Base-by-base conservation (phyloP, 1,284 basidiomycete genomes). In the Ceratobasidium sp. region DNA sequence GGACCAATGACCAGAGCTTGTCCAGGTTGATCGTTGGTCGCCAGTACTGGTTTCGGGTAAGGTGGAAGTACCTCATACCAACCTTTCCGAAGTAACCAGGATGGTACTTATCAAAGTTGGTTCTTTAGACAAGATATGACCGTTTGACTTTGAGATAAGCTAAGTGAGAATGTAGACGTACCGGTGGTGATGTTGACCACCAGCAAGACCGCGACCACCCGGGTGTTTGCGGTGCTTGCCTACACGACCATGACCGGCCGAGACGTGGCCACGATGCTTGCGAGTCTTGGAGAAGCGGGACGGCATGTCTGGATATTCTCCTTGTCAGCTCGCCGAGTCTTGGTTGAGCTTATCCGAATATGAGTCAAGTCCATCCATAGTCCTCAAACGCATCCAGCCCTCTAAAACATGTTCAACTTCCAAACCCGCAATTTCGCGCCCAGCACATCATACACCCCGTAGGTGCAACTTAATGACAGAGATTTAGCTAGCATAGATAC, bases 141-240 rank as follows among this genome's bases (percentile, higher is more conserved):
- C n/a, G n/a, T n/a, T n/a, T n/a, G 15, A 46, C 40, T 53, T 13
- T 12, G n/a, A 15, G 39, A 68, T 28, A 18, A 55, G 28, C 61
- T 55, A 44, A 46, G 44, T 40, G 20, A 42, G 58, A 77, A 77
- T 61, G 26, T 23, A 63, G 55, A 89, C 92, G 84, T 84, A 95
- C 94, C 97, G 91, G 93, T 99, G 98, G 91, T 99, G 97, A 90
- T 99, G 97, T 89, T 94, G 91, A 92, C 98, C 97, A 97, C 97
- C 98, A 89, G 97, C 97, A 85, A 99, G 94, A 98, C 97, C 97
- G 89, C 97, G 95, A 96, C 97, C 97, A 90, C 97, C 97, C 80
- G 98, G 98, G 86, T 98, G 97, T 89, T 99, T 99, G 88, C 97
- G 94, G 93, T 99, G 97, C 92, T 99, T 99, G 84, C 97, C 98